Percentiles rank a stretch among this genome's conserved stretches.
These are phyloP conservation scores for Afroboletus lepidellus DNA, from an alignment of 1,284 basidiomycete species.

Conservation along the genomic window DNA sequence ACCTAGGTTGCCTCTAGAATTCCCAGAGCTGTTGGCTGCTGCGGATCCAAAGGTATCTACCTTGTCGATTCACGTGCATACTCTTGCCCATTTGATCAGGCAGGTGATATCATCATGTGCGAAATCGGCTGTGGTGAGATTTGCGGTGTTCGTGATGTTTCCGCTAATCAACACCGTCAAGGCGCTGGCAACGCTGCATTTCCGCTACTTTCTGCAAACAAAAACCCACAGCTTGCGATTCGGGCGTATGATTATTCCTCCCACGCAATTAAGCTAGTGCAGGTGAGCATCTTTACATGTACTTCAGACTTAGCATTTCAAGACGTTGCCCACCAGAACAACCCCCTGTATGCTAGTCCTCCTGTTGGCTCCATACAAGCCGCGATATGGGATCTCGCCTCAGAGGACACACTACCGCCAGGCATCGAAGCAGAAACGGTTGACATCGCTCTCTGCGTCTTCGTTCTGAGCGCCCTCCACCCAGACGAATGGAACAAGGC, in stretches of 20 bases:
- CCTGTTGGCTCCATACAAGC: slow-evolving; percentile 74
- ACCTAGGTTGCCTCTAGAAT: slow-evolving; percentile 84
- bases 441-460: slow-evolving; percentile 91
- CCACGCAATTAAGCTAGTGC: slow-evolving; percentile 90
- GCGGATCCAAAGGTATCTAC: slow-evolving; percentile 59
- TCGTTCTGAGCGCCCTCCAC: slow-evolving; percentile 92
- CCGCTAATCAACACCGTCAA: slow-evolving; percentile 29
- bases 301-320: neutral
- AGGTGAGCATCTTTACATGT: slow-evolving; percentile 43
- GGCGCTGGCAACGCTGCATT: slow-evolving; percentile 95
- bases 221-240: slow-evolving; percentile 74
- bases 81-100: slow-evolving; percentile 42
- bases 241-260: slow-evolving; percentile 91
- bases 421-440: slow-evolving; percentile 65
- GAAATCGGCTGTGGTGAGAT: slow-evolving; percentile 83
- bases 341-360: slow-evolving; percentile 70
- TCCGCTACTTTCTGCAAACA: slow-evolving; percentile 79
- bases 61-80: neutral
- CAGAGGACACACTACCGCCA: slow-evolving; percentile 57
- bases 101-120: slow-evolving; percentile 72
- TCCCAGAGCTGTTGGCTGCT: slow-evolving; percentile 78
- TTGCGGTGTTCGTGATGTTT: neutral
- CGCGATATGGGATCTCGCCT: slow-evolving; percentile 90
- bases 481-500: slow-evolving; percentile 91
- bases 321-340: slow-evolving; percentile 42